Conservation (phyloP, 805 yeast genomes). For the Lachancea sp. region DNA sequence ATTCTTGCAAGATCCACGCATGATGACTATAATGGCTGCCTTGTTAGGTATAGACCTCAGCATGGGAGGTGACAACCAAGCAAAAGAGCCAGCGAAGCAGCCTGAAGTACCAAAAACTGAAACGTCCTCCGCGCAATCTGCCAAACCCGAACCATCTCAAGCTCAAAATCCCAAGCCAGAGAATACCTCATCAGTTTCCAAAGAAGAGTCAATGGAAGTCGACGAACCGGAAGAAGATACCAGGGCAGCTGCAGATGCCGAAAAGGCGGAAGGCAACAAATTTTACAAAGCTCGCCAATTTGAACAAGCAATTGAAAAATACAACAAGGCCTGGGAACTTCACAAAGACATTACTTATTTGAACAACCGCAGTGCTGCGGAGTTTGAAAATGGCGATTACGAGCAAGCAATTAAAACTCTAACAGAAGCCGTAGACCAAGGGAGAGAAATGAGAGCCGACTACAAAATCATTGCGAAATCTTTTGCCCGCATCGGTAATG, state of each 20-base stretch:
- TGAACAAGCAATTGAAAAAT: slow-evolving; percentile 85
- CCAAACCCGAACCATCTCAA: slow-evolving; percentile 19
- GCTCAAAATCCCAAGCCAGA: slow-evolving; percentile 24
- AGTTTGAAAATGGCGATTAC: slow-evolving; percentile 88
- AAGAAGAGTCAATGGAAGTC: slow-evolving; percentile 31
- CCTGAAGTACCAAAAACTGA: slow-evolving; percentile 31
- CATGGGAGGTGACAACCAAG: slow-evolving; percentile 33
- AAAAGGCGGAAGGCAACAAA: slow-evolving; percentile 79
- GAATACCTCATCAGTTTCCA: slow-evolving; percentile 20
- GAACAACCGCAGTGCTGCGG: slow-evolving; percentile 97
- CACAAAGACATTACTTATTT: slow-evolving; percentile 83
- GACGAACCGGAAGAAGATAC: slow-evolving; percentile 31
- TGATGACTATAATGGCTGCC: slow-evolving; percentile 84
- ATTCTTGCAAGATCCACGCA: slow-evolving; percentile 71
- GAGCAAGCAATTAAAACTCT: slow-evolving; percentile 81
- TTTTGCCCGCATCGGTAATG: slow-evolving; percentile 82
- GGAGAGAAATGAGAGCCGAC: slow-evolving; percentile 85
- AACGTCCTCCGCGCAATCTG: slow-evolving; percentile 3
- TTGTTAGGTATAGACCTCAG: slow-evolving; percentile 75
- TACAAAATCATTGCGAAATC: slow-evolving; percentile 89
- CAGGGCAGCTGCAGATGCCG: slow-evolving; percentile 54
- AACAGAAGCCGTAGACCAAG: slow-evolving; percentile 76
- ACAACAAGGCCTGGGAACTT: slow-evolving; percentile 79
- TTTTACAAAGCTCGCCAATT: slow-evolving; percentile 82
- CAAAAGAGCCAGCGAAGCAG: slow-evolving; percentile 22